Base-by-base conservation (phyloP, 108 stramenopile genomes). In the Mediolabrus comicus region DNA sequence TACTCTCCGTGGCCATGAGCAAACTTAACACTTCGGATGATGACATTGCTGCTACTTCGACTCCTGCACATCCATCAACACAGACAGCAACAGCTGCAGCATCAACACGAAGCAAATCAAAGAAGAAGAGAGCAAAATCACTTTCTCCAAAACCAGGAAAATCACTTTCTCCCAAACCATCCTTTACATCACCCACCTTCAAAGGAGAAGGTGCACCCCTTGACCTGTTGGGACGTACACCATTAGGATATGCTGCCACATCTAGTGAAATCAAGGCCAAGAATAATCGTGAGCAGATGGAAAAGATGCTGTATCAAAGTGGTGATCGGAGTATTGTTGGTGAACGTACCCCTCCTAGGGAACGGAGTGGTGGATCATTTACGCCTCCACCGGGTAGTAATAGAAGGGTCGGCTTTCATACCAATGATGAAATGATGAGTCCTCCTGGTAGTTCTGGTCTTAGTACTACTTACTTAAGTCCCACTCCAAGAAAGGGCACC, bases 141-240 rank as follows among this genome's bases (percentile, higher is more conserved):
- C 39, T 41, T 11, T 41, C 39, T 14, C 39, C 39, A 14, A 41
- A 41, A 14, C n/a, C n/a, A 5, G n/a, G n/a, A 49, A 49, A 49
- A 49, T 49, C 46, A 22, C 69, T 32, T 31, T 71, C 69, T 8
- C 69, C 69, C 43, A 46, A 38, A 57, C 69, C 32, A 5, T 31
- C 65, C 57, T n/a, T 4, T 3, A 16, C 22, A 8, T 38, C 66
- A 27, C 66, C 66, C 8, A 60, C 58, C 24, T 76, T 76, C n/a
- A 31, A 67, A 25, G 83, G 83, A 14, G 33, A 25, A 24, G 7
- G 41, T 31, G 77, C 83, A 10, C 89, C 87, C 11, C 46, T 85
- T 4, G 94, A 92, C 62, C 46, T 91, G 25, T 38, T 69, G 55
- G 87, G 87, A 35, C 75, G 80, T 2, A 95, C 91, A 3, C 85